Evolutionary conservation across 345 rosid genomes (phyloP).

Genomic region (Murraya koenigii): DNA sequence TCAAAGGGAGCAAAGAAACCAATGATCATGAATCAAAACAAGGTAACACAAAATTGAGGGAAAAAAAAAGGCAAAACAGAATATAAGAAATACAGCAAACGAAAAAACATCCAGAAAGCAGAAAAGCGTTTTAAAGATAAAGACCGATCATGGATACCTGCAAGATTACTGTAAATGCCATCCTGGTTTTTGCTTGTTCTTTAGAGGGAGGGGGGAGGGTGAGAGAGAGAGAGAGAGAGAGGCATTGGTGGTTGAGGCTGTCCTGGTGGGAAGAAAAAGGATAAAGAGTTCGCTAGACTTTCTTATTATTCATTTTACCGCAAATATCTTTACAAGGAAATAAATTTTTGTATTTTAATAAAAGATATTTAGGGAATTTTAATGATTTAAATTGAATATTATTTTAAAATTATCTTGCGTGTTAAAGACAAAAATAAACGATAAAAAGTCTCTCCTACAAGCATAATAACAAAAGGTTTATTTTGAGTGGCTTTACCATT

Average conservation of each 20-base stretch:
- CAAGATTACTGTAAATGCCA: not conserved
- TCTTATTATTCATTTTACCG: not conserved
- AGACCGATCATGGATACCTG: not conserved
- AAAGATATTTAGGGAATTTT: no score
- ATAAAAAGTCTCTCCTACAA: no score
- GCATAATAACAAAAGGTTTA: not conserved
- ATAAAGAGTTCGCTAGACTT: not conserved
- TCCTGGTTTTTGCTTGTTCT: not conserved
- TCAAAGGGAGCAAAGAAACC: conserved; percentile 4
- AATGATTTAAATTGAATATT: no score
- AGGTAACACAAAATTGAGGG: not conserved
- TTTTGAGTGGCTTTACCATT: not conserved
- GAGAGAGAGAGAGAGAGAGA: not conserved
- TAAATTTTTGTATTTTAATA: no score
- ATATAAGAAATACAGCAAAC: not conserved
- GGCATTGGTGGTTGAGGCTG: not conserved
- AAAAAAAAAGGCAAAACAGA: not conserved
- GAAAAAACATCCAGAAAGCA: not conserved
- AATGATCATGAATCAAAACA: conserved; percentile 9
- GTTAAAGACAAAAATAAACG: no score
- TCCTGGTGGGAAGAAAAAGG: not conserved
- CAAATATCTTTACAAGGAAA: not conserved
- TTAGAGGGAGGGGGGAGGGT: not conserved
- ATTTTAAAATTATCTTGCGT: no score
- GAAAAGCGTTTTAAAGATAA: not conserved